These are phyloP conservation scores for Penicillium flavigenum DNA, from an alignment of 495 filamentous ascomycete genomes.

Conservation along the genomic window DNA sequence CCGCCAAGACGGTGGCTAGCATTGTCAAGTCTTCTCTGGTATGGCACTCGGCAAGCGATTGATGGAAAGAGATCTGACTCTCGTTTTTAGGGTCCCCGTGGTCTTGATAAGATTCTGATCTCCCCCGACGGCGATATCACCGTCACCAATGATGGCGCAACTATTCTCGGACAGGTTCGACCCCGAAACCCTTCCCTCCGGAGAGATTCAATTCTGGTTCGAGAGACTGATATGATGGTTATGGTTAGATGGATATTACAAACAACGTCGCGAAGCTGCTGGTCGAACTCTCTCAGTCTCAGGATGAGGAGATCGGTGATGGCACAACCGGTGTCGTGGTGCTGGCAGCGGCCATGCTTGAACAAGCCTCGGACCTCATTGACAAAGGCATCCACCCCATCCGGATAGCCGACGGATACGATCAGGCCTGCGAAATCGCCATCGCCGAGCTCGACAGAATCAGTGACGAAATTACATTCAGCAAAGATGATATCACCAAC, in stretches of 20 bases:
- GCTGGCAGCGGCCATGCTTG: constrained; percentile 87
- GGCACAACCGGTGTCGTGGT: constrained; percentile 98
- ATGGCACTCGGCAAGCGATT: constrained; percentile 17
- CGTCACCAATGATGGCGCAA: constrained; percentile 98
- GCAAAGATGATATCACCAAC: constrained; percentile 71
- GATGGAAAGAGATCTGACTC: constrained; percentile 21
- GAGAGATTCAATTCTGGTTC: background rate
- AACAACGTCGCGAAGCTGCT: constrained; percentile 97
- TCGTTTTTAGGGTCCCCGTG: constrained; percentile 71
- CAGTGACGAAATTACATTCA: constrained; percentile 86
- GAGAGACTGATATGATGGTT: constrained; percentile 21
- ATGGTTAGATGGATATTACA: constrained; percentile 84
- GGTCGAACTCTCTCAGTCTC: constrained; percentile 97
- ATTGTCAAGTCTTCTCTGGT: constrained; percentile 95
- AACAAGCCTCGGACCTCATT: constrained; percentile 97
- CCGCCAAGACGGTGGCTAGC: constrained; percentile 90
- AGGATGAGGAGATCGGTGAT: constrained; percentile 98
- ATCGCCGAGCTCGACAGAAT: constrained; percentile 89
- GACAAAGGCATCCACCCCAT: constrained; percentile 99
- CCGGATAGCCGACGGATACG: constrained; percentile 95
- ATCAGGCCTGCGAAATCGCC: constrained; percentile 94
- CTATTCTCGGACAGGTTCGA: constrained; percentile 81
- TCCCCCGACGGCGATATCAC: constrained; percentile 99
- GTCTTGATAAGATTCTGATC: constrained; percentile 98
- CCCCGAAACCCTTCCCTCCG: constrained; percentile 13